These are phyloP conservation scores for Cladobotryum protrusum DNA, from an alignment of 2,329 filamentous ascomycete genomes.

Conservation along the genomic window DNA sequence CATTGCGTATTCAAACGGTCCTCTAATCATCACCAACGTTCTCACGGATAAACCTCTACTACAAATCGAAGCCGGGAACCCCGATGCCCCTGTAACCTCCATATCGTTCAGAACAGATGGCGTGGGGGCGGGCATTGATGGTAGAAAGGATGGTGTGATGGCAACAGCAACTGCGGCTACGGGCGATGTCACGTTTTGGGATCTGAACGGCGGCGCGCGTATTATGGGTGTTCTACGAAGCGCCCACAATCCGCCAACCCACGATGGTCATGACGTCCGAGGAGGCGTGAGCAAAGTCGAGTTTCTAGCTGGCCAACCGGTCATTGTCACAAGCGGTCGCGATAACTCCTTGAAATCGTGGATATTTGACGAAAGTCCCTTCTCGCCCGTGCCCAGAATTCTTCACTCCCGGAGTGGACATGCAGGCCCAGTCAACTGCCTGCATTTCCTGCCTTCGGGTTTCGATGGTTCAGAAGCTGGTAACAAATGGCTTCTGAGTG, in stretches of 20 bases:
- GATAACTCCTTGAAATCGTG: conserved; percentile 94
- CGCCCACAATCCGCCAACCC: conserved; percentile 72
- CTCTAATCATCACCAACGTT: conserved; percentile 75
- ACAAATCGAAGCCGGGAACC: conserved; percentile 58
- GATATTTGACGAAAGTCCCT: conserved; percentile 92
- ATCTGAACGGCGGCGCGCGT: conserved; percentile 81
- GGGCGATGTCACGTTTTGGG: conserved; percentile 94
- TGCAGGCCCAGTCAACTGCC: conserved; percentile 72
- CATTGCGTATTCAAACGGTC: conserved; percentile 77
- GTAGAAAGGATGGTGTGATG: conserved; percentile 83
- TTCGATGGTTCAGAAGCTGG: conserved; percentile 83
- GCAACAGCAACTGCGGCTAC: conserved; percentile 73
- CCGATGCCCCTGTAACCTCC: conserved; percentile 63
- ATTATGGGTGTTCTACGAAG: conserved; percentile 81
- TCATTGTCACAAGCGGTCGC: conserved; percentile 81
- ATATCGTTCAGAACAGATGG: conserved; percentile 91
- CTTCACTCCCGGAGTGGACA: conserved; percentile 85
- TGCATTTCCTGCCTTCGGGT: conserved; percentile 80
- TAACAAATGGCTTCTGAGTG: conserved; percentile 92
- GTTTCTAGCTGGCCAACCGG: conserved; percentile 82
- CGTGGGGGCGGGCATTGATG: conserved; percentile 80
- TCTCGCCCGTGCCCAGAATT: conserved; percentile 77
- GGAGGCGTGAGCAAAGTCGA: conserved; percentile 83
- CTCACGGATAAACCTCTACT: conserved; percentile 69
- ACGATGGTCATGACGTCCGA: conserved; percentile 47